Evolutionary conservation across 768 basidiomycete species (phyloP).

Genomic region (Termitomyces titanicus): DNA sequence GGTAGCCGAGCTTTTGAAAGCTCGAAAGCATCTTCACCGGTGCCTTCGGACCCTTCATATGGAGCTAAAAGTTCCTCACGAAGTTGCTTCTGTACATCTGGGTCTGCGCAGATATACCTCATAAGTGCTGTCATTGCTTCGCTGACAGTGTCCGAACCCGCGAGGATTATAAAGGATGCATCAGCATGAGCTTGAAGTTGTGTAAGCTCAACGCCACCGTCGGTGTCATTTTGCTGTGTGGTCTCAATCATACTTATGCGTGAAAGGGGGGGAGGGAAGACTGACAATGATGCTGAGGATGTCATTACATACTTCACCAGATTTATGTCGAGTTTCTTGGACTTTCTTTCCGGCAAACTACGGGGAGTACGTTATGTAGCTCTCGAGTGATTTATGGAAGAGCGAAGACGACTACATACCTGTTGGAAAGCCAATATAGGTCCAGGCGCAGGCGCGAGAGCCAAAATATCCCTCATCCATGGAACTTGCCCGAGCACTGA

Average conservation of each 20-base stretch:
- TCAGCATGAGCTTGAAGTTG: slow-evolving; percentile 16
- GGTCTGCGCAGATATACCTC: slow-evolving; percentile 11
- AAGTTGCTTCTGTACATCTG: slow-evolving; percentile 6
- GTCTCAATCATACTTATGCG: neutral
- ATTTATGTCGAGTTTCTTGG: slow-evolving; percentile 10
- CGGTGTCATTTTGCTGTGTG: slow-evolving; percentile 15
- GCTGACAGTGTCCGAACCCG: slow-evolving; percentile 20
- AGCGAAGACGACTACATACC: neutral
- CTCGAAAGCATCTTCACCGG: slow-evolving; percentile 5
- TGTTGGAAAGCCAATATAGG: slow-evolving; percentile 19
- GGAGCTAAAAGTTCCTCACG: neutral
- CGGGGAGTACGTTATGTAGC: neutral
- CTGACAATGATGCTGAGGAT: slow-evolving; percentile 22
- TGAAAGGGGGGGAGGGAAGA: neutral
- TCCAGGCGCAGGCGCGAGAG: slow-evolving; percentile 14
- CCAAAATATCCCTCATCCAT: slow-evolving; percentile 17
- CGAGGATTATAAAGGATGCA: slow-evolving; percentile 18
- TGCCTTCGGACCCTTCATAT: slow-evolving; percentile 8
- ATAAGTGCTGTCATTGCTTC: slow-evolving; percentile 15
- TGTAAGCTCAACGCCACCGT: slow-evolving; percentile 6
- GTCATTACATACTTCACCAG: slow-evolving; percentile 7
- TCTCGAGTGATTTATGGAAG: neutral
- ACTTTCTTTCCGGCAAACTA: slow-evolving; percentile 17
- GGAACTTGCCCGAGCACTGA: slow-evolving; percentile 22
- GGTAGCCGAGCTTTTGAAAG: slow-evolving; percentile 11